phyloP scores from a whole-genome alignment of 2,329 filamentous ascomycete genomes.

The Aspergillus costaricaensis region DNA sequence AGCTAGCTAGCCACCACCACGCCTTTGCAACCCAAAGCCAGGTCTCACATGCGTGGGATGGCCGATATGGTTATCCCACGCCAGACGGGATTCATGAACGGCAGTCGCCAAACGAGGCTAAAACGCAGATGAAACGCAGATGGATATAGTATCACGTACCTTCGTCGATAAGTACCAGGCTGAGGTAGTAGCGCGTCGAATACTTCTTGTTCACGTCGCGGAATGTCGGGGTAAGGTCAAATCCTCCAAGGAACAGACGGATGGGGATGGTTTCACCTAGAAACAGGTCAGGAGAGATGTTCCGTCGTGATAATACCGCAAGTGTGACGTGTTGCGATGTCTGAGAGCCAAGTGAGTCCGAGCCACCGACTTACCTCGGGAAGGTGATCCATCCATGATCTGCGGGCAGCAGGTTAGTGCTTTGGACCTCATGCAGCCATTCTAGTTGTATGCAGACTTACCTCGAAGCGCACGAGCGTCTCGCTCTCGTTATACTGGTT shows the following conservation, averaged over 20 bases:
- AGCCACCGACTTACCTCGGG: constrained; percentile 66
- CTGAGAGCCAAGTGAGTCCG: neutral
- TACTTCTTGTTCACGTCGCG: constrained; percentile 99
- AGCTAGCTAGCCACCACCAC: constrained; percentile 14
- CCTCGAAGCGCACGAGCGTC: constrained; percentile 94
- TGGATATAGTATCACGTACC: constrained; percentile 53
- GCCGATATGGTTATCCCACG: neutral
- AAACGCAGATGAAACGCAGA: constrained; percentile 8
- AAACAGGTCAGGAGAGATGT: constrained; percentile 10
- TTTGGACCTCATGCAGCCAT: neutral
- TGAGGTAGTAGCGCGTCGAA: constrained; percentile 96
- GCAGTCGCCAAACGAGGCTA: neutral
- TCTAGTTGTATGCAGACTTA: constrained; percentile 41
- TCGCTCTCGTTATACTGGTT: constrained; percentile 99
- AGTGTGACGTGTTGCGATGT: neutral
- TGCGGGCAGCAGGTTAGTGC: constrained; percentile 34
- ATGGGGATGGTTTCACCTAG: constrained; percentile 89
- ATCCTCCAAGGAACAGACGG: constrained; percentile 92
- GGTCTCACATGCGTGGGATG: constrained; percentile 4
- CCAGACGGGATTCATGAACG: neutral
- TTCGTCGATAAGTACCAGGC: constrained; percentile 92
- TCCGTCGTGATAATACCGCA: neutral
- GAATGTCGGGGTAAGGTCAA: constrained; percentile 97
- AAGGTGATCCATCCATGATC: constrained; percentile 99
- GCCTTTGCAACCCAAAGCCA: constrained; percentile 12